Percentiles rank a stretch among this genome's conserved stretches.
These are phyloP conservation scores for Arabis alpina DNA, from an alignment of 345 rosid genomes.

Conservation along the genomic window DNA sequence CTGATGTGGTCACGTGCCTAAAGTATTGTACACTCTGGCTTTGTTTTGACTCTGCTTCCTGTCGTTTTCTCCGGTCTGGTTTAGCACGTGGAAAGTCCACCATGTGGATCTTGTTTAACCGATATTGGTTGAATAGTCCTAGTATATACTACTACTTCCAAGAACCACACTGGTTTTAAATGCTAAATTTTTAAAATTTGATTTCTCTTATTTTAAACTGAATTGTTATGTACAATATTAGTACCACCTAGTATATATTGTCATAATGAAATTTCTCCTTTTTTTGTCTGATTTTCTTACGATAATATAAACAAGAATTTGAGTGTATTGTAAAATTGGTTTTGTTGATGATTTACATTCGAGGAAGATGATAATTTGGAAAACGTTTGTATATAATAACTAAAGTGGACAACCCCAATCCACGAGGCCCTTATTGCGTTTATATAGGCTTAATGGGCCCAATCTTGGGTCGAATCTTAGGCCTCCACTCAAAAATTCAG, in stretches of 20 bases:
- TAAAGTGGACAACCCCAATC: neutral
- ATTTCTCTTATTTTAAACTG: too few species aligned
- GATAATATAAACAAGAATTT: neutral
- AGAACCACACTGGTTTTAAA: constrained; percentile 4
- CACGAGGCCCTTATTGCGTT: constrained; percentile 8
- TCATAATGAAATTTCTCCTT: too few species aligned
- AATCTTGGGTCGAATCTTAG: constrained; percentile 3
- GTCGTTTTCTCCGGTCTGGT: constrained; percentile 23
- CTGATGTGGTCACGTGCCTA: constrained; percentile 39
- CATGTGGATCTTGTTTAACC: constrained; percentile 23
- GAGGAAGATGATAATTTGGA: too few species aligned
- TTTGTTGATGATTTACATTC: too few species aligned
- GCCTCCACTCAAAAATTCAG: neutral
- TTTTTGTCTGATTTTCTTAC: too few species aligned
- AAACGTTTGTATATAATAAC: too few species aligned
- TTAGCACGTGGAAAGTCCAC: constrained; percentile 39
- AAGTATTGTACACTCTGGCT: constrained; percentile 31
- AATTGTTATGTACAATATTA: neutral
- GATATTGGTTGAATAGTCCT: too few species aligned
- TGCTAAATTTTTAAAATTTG: too few species aligned
- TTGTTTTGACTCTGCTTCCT: constrained; percentile 32
- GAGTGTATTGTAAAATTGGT: too few species aligned
- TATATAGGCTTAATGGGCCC: constrained; percentile 8
- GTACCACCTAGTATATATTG: neutral
- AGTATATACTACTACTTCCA: neutral